Evolutionary conservation across 345 rosid species (phyloP).

Genomic region (Kandelia obovata): DNA sequence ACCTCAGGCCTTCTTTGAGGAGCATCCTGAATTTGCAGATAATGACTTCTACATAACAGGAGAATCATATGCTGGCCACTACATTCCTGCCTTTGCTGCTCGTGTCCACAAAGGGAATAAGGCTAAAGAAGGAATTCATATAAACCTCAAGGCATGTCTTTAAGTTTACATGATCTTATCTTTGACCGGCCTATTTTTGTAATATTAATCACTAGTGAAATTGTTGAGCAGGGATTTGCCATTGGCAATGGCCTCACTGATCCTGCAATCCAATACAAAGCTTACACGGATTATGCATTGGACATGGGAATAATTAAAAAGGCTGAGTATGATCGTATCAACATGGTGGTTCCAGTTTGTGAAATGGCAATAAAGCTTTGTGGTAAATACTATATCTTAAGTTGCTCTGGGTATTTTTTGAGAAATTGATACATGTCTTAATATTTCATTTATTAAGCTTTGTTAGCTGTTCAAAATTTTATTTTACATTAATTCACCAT

Average conservation of each 20-base stretch:
- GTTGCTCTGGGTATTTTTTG: neutral
- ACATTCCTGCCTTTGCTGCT: constrained; percentile 95
- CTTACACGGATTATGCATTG: constrained; percentile 95
- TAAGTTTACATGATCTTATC: neutral
- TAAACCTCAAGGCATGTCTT: constrained; percentile 73
- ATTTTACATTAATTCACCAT: neutral
- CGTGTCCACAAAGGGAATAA: constrained; percentile 89
- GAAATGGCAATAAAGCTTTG: constrained; percentile 87
- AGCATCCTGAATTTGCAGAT: constrained; percentile 70
- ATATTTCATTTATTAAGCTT: neutral
- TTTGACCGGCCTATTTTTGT: neutral
- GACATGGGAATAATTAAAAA: constrained; percentile 71
- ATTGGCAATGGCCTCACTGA: constrained; percentile 98
- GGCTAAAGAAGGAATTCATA: constrained; percentile 78
- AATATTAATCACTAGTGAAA: constrained; percentile 17
- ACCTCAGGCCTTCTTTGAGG: constrained; percentile 76
- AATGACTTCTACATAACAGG: constrained; percentile 96
- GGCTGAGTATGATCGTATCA: constrained; percentile 52
- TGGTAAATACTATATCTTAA: constrained; percentile 45
- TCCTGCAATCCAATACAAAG: constrained; percentile 88
- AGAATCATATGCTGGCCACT: constrained; percentile 99
- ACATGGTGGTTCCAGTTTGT: constrained; percentile 81
- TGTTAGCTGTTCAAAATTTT: neutral
- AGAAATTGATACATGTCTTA: neutral
- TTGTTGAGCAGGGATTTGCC: constrained; percentile 76